Evolutionary conservation across 2,329 filamentous ascomycete species (phyloP).

Genomic region (Scedosporium boydii): DNA sequence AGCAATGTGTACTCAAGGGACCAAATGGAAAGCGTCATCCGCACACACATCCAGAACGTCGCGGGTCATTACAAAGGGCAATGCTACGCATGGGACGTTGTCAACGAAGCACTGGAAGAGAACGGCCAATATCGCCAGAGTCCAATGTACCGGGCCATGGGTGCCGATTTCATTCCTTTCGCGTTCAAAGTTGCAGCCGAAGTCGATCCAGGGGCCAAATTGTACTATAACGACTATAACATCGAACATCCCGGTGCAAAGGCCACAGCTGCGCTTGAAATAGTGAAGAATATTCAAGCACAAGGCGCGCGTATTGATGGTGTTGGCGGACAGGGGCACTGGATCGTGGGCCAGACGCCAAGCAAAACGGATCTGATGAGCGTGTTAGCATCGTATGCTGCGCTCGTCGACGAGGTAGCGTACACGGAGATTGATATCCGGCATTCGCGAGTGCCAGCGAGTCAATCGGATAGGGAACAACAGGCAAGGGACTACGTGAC

Average conservation of each 20-base stretch:
- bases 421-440: constrained; percentile 30
- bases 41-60: constrained; percentile 48
- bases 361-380: constrained; percentile 21
- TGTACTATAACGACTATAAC: constrained; percentile 55
- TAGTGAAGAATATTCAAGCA: constrained; percentile 24
- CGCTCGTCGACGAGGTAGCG: constrained; percentile 37
- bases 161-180: constrained; percentile 40
- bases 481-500: constrained; percentile 35
- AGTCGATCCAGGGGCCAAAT: constrained; percentile 37
- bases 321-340: constrained; percentile 41
- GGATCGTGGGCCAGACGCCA: constrained; percentile 32
- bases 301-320: constrained; percentile 40
- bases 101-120: constrained; percentile 51
- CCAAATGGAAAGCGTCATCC: constrained; percentile 40
- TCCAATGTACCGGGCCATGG: constrained; percentile 41
- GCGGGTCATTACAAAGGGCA: constrained; percentile 47
- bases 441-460: constrained; percentile 31
- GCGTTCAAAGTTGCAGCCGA: constrained; percentile 40
- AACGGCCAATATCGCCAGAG: constrained; percentile 37
- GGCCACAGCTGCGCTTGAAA: constrained; percentile 20
- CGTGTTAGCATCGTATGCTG: constrained; percentile 34
- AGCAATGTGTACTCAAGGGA: constrained; percentile 39
- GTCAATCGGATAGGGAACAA: constrained; percentile 23
- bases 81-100: constrained; percentile 55
- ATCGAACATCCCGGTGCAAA: constrained; percentile 32